Evolutionary conservation across 2,329 filamentous ascomycete species (phyloP).

Genomic region (Aspergillus brunneoviolaceus): DNA sequence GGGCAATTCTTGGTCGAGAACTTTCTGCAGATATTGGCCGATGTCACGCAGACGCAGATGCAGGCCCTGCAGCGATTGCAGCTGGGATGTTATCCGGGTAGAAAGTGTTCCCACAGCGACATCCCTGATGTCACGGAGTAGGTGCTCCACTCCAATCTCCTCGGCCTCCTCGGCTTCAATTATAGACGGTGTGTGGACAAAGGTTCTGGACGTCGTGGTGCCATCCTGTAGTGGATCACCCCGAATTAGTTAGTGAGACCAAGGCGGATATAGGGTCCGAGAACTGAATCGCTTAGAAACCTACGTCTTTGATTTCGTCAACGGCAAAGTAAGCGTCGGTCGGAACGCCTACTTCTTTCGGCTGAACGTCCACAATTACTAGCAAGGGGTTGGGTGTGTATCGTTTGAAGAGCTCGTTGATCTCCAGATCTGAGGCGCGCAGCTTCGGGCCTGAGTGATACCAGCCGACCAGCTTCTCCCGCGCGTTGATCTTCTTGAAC

Average conservation of each 20-base stretch:
- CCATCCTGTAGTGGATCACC: constrained; percentile 66
- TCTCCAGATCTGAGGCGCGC: constrained; percentile 92
- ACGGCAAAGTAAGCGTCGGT: constrained; percentile 99
- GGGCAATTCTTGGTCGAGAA: constrained; percentile 86
- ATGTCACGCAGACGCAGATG: constrained; percentile 95
- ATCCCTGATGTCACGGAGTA: constrained; percentile 95
- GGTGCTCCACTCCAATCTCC: constrained; percentile 97
- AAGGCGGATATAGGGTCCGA: neutral
- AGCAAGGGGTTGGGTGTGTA: constrained; percentile 96
- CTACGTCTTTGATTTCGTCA: constrained; percentile 98
- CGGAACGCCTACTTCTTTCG: constrained; percentile 94
- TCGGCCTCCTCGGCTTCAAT: constrained; percentile 99
- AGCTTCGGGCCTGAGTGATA: constrained; percentile 98
- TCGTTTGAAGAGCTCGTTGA: constrained; percentile 99
- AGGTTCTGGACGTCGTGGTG: constrained; percentile 93
- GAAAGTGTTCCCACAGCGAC: constrained; percentile 96
- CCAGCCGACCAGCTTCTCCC: constrained; percentile 99
- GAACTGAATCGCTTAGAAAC: constrained; percentile 33
- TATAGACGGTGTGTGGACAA: constrained; percentile 95
- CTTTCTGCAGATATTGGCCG: constrained; percentile 91
- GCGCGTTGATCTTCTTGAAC: constrained; percentile 99
- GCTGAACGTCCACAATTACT: constrained; percentile 97
- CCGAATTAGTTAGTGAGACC: neutral
- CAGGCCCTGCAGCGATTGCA: constrained; percentile 94
- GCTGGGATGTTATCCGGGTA: constrained; percentile 93